Evolutionary conservation across 768 basidiomycete species (phyloP).

Genomic region (Amanita fuliginea): DNA sequence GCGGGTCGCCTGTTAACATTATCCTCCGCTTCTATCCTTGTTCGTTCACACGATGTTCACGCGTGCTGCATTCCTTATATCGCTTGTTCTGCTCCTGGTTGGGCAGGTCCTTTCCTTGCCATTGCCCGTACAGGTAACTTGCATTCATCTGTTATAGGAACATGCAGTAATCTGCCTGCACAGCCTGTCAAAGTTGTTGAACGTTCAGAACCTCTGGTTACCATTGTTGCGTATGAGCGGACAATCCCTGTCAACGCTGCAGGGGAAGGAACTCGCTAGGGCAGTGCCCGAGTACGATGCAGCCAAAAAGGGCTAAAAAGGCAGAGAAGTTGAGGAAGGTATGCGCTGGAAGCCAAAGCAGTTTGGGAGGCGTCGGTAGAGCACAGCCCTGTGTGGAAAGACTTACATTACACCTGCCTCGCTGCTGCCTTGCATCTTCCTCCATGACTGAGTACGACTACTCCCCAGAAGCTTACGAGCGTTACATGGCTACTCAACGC

Average conservation of each 20-base stretch:
- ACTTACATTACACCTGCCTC: background rate
- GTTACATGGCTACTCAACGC: constrained; percentile 31
- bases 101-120: constrained; percentile 35
- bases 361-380: background rate
- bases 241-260: constrained; percentile 14
- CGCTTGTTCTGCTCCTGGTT: constrained; percentile 30
- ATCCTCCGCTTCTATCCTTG: constrained; percentile 13
- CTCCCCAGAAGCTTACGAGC: constrained; percentile 44
- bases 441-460: constrained; percentile 53
- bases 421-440: background rate
- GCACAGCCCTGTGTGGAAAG: background rate
- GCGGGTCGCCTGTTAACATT: constrained; percentile 5
- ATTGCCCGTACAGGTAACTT: constrained; percentile 26
- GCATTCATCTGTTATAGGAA: background rate
- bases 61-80: constrained; percentile 24
- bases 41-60: constrained; percentile 28
- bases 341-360: constrained; percentile 6
- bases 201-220: constrained; percentile 12
- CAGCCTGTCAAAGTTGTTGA: background rate
- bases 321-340: constrained; percentile 13
- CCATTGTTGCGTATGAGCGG: constrained; percentile 11
- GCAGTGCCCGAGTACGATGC: constrained; percentile 5
- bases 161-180: background rate
- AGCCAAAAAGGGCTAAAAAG: constrained; percentile 16
- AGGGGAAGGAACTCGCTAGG: constrained; percentile 7